Conservation (phyloP, 23 red algal genomes). For the Gracilaria caudata region DNA sequence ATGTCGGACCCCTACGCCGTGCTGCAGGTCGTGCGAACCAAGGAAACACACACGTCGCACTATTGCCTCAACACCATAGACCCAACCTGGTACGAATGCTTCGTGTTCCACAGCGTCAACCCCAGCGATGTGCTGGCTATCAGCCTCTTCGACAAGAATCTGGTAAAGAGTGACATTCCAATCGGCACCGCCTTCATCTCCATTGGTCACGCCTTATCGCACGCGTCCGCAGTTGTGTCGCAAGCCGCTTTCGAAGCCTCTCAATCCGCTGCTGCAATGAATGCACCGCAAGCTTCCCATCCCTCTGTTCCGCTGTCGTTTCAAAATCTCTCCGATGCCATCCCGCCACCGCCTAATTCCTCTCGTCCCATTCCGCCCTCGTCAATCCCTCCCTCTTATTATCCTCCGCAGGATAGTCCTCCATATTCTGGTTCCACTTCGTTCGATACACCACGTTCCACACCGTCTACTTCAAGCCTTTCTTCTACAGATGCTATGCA, state of each 20-base stretch:
- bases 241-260: conserved; percentile 17
- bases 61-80: conserved; percentile 55
- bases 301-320: background rate
- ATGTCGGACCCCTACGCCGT: conserved; percentile 58
- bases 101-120: conserved; percentile 37
- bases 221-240: conserved; percentile 31
- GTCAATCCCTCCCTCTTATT: conserved; percentile 8
- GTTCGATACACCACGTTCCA: conserved; percentile 11
- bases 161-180: conserved; percentile 24
- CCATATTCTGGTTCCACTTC: background rate
- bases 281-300: background rate
- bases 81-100: conserved; percentile 53
- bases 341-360: conserved; percentile 15
- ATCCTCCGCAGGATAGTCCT: background rate
- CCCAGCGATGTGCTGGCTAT: conserved; percentile 49
- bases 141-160: conserved; percentile 43
- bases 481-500: background rate
- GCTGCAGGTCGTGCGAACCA: conserved; percentile 31
- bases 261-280: background rate
- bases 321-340: background rate
- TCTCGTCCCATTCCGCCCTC: background rate
- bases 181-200: conserved; percentile 49
- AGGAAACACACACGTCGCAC: conserved; percentile 28
- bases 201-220: conserved; percentile 40
- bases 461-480: conserved; percentile 6